Evolutionary conservation across 306 rosid species (phyloP), one percentile per base, ranked within the genome.

Genomic region (Albizia julibrissin): DNA sequence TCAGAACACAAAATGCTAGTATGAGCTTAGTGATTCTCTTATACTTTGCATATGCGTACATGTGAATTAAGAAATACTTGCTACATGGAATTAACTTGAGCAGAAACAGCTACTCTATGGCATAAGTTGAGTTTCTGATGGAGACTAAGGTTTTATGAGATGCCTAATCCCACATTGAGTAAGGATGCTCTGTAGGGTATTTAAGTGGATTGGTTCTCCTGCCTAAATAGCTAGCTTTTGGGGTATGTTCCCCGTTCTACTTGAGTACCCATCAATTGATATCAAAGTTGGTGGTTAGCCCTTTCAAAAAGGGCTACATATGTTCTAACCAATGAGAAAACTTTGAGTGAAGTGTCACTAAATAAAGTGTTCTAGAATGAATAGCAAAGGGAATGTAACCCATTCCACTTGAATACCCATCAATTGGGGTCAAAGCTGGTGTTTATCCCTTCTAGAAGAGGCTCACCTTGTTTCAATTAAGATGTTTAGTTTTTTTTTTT

Each of bases 21-120:
- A 58, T 50, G 88, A 34, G 72, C 39, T 11, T 43, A 61, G 33
- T 69, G 27, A 71, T 52, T 80, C 78, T 31, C 8, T 52, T 77
- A 47, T 80, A 16, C 31, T 56, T 81, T 75, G 76, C 73, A 31
- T 77, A 64, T 68, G 67, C 67, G 71, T 47, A 44, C 71, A 56
- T 75, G 39, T 54, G 34, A 33, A 69, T 12, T 47, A 18, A 43
- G 46, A 43, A 31, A 71, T 59, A 66, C 15, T 52, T 72, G 52
- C 33, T 79, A 24, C 34, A 11, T 58, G 66, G 42, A 68, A 82
- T 68, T 78, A 33, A 67, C 75, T 59, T 67, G 11, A 77, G 58
- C 69, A 81, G 77, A 81, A 77, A 77, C 59, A 70, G 46, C 43
- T 46, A 49, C 59, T 62, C 39, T 31, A 54, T 58, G 16, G 58